Evolutionary conservation across 177 flowering plant species (phyloP), one percentile per base, ranked within the genome.

Genomic region (Vitis hybrid): DNA sequence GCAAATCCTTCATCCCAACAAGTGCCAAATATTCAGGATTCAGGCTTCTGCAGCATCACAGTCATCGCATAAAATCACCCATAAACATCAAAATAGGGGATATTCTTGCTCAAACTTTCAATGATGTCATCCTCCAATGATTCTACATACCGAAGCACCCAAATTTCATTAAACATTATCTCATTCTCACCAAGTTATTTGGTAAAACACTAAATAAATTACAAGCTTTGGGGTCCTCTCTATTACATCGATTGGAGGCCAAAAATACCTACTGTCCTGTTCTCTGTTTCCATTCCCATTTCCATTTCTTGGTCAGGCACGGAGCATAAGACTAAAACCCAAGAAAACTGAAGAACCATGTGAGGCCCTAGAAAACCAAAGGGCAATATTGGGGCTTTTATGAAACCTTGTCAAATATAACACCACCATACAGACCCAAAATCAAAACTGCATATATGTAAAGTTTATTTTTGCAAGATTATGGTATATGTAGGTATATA

Each of bases 401-500:
- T 39, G 64, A 62, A 62, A n/a, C 12, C 11, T 61, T 32, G 3
- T 32, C 18, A 26, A 45, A n/a, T 12, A 34, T 34, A 50, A 34
- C 51, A 62, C 51, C 34, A 54, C 15, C 56, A 12, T 15, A 62
- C 11, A 34, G 45, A 39, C 50, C 30, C 39, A 62, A 15, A 62
- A 1, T 19, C 21, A 34, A 62, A 11, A 18, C 9, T 54, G 17
- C 56, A 54, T 54, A 54, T 14, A 13, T 54, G 17, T 15, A 1
- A 26, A 12, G 9, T 6, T 67, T 19, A 10, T 7, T 39, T 23
- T 23, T 8, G 30, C n/a, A 11, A 18, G 45, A 59, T 63, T 34
- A 57, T 59, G 48, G 62, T 51, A 48, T 70, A 51, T 56, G 56
- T 12, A 62, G 9, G 18, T 68, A 68, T 72, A 59, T 68, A 72